Conservation (phyloP, 352 stramenopile species). For the Hyaloperonospora arabidopsidis region DNA sequence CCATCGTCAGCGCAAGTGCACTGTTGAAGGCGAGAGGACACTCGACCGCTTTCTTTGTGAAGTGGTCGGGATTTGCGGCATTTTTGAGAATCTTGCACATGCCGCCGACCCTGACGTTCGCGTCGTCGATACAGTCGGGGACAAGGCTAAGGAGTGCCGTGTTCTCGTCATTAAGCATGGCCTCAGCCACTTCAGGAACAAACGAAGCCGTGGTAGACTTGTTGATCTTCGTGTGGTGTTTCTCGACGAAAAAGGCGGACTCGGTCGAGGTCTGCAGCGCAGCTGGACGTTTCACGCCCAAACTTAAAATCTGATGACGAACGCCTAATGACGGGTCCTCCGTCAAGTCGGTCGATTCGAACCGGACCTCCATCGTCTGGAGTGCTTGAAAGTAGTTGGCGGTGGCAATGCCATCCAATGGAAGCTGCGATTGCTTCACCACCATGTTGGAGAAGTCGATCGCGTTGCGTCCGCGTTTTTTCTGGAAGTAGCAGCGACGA, state of each 20-base stretch:
- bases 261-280: background rate
- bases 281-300: background rate
- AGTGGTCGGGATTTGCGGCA: background rate
- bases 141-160: background rate
- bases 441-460: too few relatives aligned
- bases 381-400: background rate
- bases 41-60: too few relatives aligned
- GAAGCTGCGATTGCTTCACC: background rate
- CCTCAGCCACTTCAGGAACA: too few relatives aligned
- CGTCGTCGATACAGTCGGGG: background rate
- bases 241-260: background rate
- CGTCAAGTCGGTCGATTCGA: background rate
- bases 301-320: background rate
- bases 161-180: too few relatives aligned
- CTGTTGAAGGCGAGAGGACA: too few relatives aligned
- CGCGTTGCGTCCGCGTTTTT: background rate
- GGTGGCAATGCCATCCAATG: background rate
- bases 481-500: background rate
- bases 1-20: background rate
- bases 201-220: too few relatives aligned
- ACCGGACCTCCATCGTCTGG: background rate
- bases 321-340: too few relatives aligned
- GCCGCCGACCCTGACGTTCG: background rate
- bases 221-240: too few relatives aligned
- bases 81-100: background rate